phyloP scores from a whole-genome alignment of 176 grass and related monocot species.

The Aegilops bicornis region DNA sequence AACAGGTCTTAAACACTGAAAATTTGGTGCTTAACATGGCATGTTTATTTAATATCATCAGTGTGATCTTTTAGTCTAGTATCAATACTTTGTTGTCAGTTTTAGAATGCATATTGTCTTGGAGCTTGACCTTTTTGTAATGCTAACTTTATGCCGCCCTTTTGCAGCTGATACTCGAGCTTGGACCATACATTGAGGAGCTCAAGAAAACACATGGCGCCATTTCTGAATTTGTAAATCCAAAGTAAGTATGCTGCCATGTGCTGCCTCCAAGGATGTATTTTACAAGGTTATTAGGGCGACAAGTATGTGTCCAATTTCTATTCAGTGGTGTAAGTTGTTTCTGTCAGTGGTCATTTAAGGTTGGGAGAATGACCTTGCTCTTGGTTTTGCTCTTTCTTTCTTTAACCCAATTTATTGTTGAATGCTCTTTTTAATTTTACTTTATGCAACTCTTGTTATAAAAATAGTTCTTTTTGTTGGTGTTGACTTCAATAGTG shows the following conservation, averaged over 20 bases:
- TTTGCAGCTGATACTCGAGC: constrained; percentile 91
- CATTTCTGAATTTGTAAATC: constrained; percentile 97
- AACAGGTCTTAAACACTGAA: background rate
- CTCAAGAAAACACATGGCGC: constrained; percentile 85
- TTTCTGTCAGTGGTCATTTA: background rate
- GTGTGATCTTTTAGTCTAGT: background rate
- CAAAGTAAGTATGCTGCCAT: constrained; percentile 64
- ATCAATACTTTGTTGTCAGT: background rate
- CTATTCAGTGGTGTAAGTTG: background rate
- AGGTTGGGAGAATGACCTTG: background rate
- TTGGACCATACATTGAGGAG: constrained; percentile 83
- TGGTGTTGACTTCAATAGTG: background rate
- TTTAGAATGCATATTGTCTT: background rate
- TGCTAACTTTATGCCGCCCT: constrained; percentile 12
- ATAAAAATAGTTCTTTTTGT: background rate
- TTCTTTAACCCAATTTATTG: constrained; percentile 6
- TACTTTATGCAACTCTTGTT: background rate
- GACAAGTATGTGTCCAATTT: background rate
- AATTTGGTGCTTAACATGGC: constrained; percentile 13
- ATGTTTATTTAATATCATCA: background rate
- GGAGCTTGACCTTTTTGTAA: background rate
- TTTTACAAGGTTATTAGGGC: background rate
- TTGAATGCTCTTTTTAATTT: background rate
- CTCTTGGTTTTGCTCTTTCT: background rate
- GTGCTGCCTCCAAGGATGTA: background rate